Evolutionary conservation across 768 basidiomycete species (phyloP).

Genomic region (Suillus ampliporus): DNA sequence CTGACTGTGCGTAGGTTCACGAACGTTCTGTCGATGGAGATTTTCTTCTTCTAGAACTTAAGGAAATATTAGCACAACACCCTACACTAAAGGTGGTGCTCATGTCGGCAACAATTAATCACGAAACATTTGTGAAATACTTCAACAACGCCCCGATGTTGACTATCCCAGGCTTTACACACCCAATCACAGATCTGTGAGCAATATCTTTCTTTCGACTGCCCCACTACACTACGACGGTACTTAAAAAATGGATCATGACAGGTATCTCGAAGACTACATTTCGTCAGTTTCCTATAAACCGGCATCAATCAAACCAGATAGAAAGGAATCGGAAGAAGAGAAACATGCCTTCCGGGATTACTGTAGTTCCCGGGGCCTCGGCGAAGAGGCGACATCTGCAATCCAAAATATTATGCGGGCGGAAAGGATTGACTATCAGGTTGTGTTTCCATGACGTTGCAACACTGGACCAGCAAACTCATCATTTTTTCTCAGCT

Average conservation of each 20-base stretch:
- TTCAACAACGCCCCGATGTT: slow-evolving; percentile 83
- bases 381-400: slow-evolving; percentile 54
- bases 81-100: slow-evolving; percentile 77
- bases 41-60: slow-evolving; percentile 83
- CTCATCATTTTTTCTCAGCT: slow-evolving; percentile 46
- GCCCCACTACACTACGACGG: neutral
- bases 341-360: slow-evolving; percentile 52
- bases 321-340: slow-evolving; percentile 33
- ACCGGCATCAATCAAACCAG: slow-evolving; percentile 47
- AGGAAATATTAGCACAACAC: slow-evolving; percentile 71
- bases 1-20: slow-evolving; percentile 65
- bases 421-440: slow-evolving; percentile 74
- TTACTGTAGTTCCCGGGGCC: slow-evolving; percentile 54
- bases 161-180: slow-evolving; percentile 81
- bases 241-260: slow-evolving; percentile 7
- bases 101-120: slow-evolving; percentile 97
- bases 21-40: slow-evolving; percentile 93
- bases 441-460: slow-evolving; percentile 44
- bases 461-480: neutral
- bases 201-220: slow-evolving; percentile 24
- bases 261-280: slow-evolving; percentile 86
- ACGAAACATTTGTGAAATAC: slow-evolving; percentile 82
- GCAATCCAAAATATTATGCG: slow-evolving; percentile 66
- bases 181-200: slow-evolving; percentile 79
- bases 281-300: slow-evolving; percentile 62